Evolutionary conservation across 83 land plant genomes (phyloP), one percentile per base, ranked within the genome.

Genomic region (Larix sibirica): DNA sequence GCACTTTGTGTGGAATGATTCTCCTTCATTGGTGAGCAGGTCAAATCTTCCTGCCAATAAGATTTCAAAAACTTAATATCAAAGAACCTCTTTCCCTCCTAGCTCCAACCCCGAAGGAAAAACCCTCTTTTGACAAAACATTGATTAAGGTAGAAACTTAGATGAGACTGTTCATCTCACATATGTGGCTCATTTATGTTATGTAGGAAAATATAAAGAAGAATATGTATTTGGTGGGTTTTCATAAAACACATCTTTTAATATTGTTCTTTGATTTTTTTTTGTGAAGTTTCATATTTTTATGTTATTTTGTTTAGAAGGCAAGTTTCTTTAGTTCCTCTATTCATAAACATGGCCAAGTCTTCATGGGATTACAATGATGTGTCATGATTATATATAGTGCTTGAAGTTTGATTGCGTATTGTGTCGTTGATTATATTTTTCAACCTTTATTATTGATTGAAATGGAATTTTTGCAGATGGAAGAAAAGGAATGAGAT

Each of bases 161-260:
- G 69, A 90, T 10, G 96, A 92, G 70, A 92, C 91, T 78, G 94
- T 94, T 68, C 91, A 89, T 3, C 90, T 94, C 77, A 86, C 97
- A 28, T 17, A 89, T 77, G 85, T 54, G 12, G 16, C 38, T 31
- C 38, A 75, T 21, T 20, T 90, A 13, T 78, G 71, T 13, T 85
- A 65, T 73, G 58, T 86, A 63, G 92, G 89, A 12, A 88, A 86
- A 68, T 84, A 92, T 17, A 88, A 81, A 60, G 97, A 95, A 73
- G 97, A 91, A 82, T 61, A 84, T 17, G 96, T 93, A 91, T 86
- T 50, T 93, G 97, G 97, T 95, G 79, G 83, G 95, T 64, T 42
- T 17, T 17, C 36, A 28, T 14, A 16, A 58, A 33, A 78, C 56
- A 24, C 10, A 50, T 12, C 20, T 58, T 26, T 21, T 47, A 10